Conservation (phyloP, 2,329 filamentous ascomycete species). For the Colletotrichum neosansevieriae region DNA sequence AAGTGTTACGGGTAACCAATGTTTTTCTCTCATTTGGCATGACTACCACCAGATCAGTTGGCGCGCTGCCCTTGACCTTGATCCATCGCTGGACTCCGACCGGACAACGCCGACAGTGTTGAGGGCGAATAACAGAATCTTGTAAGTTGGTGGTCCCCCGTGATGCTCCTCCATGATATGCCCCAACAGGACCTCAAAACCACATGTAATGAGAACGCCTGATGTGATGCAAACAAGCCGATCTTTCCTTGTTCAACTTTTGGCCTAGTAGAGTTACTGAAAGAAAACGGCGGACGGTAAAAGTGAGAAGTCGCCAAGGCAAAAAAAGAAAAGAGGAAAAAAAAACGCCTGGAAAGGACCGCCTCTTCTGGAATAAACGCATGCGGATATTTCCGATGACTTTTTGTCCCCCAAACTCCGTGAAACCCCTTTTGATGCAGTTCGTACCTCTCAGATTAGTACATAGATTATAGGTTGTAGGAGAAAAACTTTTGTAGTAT, state of each 20-base stretch:
- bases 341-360: constrained; percentile 1
- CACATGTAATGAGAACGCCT: constrained; percentile 34
- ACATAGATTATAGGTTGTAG: constrained; percentile 36
- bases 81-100: neutral
- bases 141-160: constrained; percentile 19
- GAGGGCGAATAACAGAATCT: constrained; percentile 9
- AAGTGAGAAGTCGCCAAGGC: neutral
- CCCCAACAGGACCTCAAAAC: constrained; percentile 13
- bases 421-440: constrained; percentile 36
- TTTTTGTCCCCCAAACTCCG: constrained; percentile 36
- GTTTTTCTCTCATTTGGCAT: constrained; percentile 12
- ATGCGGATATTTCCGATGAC: constrained; percentile 5
- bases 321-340: neutral
- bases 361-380: constrained; percentile 9
- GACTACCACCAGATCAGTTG: constrained; percentile 8
- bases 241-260: constrained; percentile 1
- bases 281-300: constrained; percentile 10
- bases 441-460: constrained; percentile 34
- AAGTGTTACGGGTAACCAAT: neutral
- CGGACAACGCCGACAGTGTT: neutral
- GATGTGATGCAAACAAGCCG: constrained; percentile 32
- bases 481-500: constrained; percentile 3
- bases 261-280: constrained; percentile 9
- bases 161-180: constrained; percentile 23
- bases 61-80: neutral